Conservation (phyloP, 192 early-diverging fungal genomes). For the Backusella parvicylindrica region DNA sequence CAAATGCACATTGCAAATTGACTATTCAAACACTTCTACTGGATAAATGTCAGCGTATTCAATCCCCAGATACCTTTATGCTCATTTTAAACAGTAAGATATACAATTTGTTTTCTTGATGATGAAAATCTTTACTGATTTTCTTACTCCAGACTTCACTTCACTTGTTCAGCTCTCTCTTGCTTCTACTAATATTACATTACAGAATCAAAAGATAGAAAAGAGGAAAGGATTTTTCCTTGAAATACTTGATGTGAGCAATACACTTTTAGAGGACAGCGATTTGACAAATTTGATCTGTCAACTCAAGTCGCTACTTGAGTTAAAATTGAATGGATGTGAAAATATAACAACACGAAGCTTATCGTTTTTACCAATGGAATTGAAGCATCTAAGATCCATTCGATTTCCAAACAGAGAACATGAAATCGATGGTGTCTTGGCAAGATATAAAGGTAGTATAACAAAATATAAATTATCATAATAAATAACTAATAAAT, state of each 20-base stretch:
- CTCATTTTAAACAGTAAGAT: conserved; percentile 30
- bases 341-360: background rate
- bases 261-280: background rate
- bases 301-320: background rate
- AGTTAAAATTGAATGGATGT: conserved; percentile 1
- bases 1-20: conserved; percentile 20
- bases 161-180: conserved; percentile 16
- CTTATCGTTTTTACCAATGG: conserved; percentile 1
- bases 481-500: background rate
- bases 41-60: conserved; percentile 34
- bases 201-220: conserved; percentile 14
- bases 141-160: conserved; percentile 5
- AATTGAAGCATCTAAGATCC: conserved; percentile 25
- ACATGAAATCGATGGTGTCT: conserved; percentile 40
- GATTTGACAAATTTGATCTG: background rate
- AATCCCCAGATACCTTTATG: conserved; percentile 16
- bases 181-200: conserved; percentile 22
- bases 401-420: conserved; percentile 50
- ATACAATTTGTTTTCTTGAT: background rate
- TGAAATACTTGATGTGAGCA: background rate
- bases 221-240: background rate
- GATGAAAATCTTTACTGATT: too few relatives aligned
- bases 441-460: conserved; percentile 35
- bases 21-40: conserved; percentile 35
- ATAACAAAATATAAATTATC: background rate